Percentiles rank a stretch among this genome's conserved stretches.
These are phyloP conservation scores for Quercus cerris DNA, from an alignment of 306 rosid species.

Conservation along the genomic window DNA sequence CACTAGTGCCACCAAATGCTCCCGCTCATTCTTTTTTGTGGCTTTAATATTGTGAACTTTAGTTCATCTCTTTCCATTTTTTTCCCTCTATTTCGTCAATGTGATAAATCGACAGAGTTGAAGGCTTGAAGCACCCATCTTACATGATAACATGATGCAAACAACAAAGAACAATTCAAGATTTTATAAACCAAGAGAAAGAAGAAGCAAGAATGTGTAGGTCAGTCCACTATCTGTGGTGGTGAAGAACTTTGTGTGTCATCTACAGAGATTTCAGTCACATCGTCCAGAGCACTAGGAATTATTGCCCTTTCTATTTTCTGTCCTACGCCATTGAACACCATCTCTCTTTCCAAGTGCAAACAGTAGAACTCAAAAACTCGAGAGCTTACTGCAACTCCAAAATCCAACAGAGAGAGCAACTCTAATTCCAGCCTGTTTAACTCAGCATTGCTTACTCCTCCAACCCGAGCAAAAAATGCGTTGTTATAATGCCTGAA, in stretches of 20 bases:
- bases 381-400: conserved; percentile 64
- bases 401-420: conserved; percentile 79
- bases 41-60: background rate
- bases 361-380: conserved; percentile 71
- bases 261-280: conserved; percentile 51
- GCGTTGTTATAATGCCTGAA: conserved; percentile 80
- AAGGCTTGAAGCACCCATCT: background rate
- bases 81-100: background rate
- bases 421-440: conserved; percentile 84
- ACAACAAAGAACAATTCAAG: background rate
- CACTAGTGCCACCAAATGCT: no score
- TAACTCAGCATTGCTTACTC: conserved; percentile 74
- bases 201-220: conserved; percentile 1
- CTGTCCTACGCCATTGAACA: conserved; percentile 39
- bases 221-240: conserved; percentile 39
- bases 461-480: conserved; percentile 77
- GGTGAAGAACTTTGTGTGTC: conserved; percentile 46
- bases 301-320: conserved; percentile 49
- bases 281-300: conserved; percentile 40
- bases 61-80: background rate
- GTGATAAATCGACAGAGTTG: background rate
- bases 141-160: background rate
- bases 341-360: conserved; percentile 75
- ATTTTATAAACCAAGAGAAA: background rate
- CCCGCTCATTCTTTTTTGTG: background rate